Evolutionary conservation across 306 rosid species (phyloP), one percentile per base, ranked within the genome.

Genomic region (Trifolium repens): DNA sequence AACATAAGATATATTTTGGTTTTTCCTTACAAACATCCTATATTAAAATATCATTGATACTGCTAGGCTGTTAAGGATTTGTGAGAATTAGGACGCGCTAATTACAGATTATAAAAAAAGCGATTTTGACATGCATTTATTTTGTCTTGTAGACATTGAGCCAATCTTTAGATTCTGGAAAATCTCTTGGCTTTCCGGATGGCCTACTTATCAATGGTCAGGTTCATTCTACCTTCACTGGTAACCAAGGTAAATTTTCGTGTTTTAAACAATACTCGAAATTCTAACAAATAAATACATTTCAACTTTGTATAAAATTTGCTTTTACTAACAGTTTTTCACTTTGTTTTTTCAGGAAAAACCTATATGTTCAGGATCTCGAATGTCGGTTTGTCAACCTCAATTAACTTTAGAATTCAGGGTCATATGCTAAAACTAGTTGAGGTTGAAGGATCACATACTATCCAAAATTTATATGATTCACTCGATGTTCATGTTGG

Each of bases 401-500:
- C 97, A 30, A 80, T 92, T 5, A 92, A 90, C 87, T 92, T 92
- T 79, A 85, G 99, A 70, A 94, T 94, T 73, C 96, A 92, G 34
- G 92, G 96, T 17, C 99, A 94, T 77, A 57, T 24, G 49, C 16
- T 94, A 80, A 94, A 92, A 83, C 69, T 94, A 65, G 92, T 92
- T 26, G 99, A 94, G 80, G 88, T 89, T 37, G 99, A 94, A 89
- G 99, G 99, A 70, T 92, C 99, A 34, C 99, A 94, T 78, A 79
- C 88, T 19, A 9, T 90, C 43, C 99, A 94, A 80, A 90, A 86
- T 77, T 5, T 64, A 13, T 94, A 94, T 3, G 93, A 94, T 81
- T 90, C 97, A 2, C 97, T 94, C 57, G 99, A 94, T 61, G 89
- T 94, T 8, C 99, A 94, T 79, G 96, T 94, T 76, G 99, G 98